Evolutionary conservation across 2,329 filamentous ascomycete species (phyloP), one percentile per base, ranked within the genome.

Genomic region (Xylariaceae sp.): DNA sequence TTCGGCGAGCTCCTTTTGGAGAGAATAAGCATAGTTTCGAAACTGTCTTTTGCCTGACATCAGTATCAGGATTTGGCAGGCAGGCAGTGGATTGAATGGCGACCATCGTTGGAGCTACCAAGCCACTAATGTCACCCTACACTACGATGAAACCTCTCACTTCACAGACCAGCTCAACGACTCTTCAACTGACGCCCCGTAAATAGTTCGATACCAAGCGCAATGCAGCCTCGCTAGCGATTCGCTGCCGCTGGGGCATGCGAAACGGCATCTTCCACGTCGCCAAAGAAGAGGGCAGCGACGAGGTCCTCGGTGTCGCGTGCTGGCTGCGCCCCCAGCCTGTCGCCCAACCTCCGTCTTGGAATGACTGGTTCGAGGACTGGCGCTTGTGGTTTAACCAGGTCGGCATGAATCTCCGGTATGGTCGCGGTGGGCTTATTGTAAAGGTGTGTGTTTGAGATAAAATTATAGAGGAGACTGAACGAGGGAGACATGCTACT

Each of bases 221-320:
- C 22, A 87, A 87, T 57, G 75, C 75, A 47, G 74, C 74, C 23
- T 85, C 82, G 12, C 71, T 87, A 14, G 74, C 72, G 2, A 77
- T 85, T 2, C 77, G 86, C 42, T 86, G 84, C 66, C 70, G 71
- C 52, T 88, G 84, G 80, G 83, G 85, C 21, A 85, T 88, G 62
- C 73, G 76, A 42, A 81, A 85, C 59, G 82, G 77, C 42, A 74
- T 86, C 29, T 86, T 88, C 66, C 78, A 85, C 54, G 81, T 88
- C 47, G 82, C 82, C 8, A 85, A 82, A 64, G 79, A 85, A 55
- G 67, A 72, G 4, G 67, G 71, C 1, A 65, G 59, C 40, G 67
- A 71, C 33, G 74, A 76, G 46, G 74, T 88, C 27, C 73, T 88
- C 22, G 85, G 85, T 8, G 81, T 86, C 20, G 80, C 83, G 46